Evolutionary conservation across 1,139 yeast species (phyloP).

Genomic region (Taphrina deformans): DNA sequence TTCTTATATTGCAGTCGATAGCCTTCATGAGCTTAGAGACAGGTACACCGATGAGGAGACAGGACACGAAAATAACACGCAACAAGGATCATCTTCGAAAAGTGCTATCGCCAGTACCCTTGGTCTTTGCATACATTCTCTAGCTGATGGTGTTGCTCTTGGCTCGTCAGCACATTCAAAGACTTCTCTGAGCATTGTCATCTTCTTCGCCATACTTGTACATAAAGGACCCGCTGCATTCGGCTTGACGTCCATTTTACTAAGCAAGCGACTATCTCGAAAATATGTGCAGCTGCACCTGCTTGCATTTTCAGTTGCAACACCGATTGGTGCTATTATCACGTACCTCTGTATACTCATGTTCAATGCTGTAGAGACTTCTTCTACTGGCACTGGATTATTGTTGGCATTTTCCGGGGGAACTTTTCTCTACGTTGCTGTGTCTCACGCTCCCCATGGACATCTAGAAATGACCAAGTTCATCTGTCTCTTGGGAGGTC

Average conservation of each 20-base stretch:
- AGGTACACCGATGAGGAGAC: background rate
- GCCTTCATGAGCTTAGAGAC: conserved; percentile 22
- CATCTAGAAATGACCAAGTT: background rate
- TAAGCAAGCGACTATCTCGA: conserved; percentile 45
- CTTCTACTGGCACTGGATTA: conserved; percentile 51
- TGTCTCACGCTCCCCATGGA: conserved; percentile 8
- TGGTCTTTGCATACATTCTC: conserved; percentile 65
- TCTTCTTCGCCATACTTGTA: conserved; percentile 61
- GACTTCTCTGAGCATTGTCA: conserved; percentile 52
- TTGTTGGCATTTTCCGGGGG: conserved; percentile 67
- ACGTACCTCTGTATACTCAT: conserved; percentile 51
- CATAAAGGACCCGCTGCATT: conserved; percentile 79
- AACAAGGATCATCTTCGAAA: background rate
- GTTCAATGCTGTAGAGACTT: conserved; percentile 41
- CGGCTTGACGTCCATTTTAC: conserved; percentile 61
- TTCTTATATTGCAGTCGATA: conserved; percentile 20
- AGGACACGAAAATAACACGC: background rate
- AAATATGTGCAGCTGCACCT: conserved; percentile 50
- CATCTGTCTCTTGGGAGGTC: background rate
- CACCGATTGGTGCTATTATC: conserved; percentile 56
- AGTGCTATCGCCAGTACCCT: conserved; percentile 51
- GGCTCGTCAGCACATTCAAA: conserved; percentile 59
- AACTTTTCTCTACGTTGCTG: conserved; percentile 52
- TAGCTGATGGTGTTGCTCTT: conserved; percentile 73
- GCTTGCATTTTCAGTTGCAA: conserved; percentile 53